Evolutionary conservation across 2,329 filamentous ascomycete genomes (phyloP).

Genomic region (Cylindrodendrum hubeiense): DNA sequence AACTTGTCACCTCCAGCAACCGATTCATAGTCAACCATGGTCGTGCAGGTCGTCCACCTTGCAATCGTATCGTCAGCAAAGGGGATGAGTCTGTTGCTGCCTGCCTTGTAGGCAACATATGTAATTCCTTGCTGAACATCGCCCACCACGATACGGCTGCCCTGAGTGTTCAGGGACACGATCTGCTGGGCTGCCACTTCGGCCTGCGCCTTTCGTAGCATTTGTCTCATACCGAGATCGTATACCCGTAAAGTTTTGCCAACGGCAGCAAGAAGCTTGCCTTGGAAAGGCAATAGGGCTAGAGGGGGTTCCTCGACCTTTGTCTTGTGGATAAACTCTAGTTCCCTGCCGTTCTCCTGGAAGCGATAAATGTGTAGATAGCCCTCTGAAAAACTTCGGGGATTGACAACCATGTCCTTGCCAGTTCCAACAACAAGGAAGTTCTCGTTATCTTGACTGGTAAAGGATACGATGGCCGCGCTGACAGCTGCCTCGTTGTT

Average conservation of each 20-base stretch:
- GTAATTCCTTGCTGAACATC: conserved; percentile 94
- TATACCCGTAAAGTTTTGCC: conserved; percentile 88
- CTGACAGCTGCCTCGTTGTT: conserved; percentile 95
- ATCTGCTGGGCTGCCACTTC: conserved; percentile 86
- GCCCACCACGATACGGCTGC: conserved; percentile 89
- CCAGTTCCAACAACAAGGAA: conserved; percentile 96
- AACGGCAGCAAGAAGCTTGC: conserved; percentile 86
- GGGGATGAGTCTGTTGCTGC: conserved; percentile 91
- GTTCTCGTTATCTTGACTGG: conserved; percentile 87
- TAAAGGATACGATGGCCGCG: conserved; percentile 85
- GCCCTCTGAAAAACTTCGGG: conserved; percentile 80
- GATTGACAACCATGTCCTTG: conserved; percentile 86
- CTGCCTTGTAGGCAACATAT: conserved; percentile 92
- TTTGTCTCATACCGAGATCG: conserved; percentile 91
- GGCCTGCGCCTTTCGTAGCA: conserved; percentile 91
- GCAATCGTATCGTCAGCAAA: conserved; percentile 92
- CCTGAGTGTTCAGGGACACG: conserved; percentile 88
- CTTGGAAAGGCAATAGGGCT: conserved; percentile 94
- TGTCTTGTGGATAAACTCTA: conserved; percentile 97
- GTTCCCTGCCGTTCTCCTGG: conserved; percentile 84
- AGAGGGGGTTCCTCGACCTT: conserved; percentile 90
- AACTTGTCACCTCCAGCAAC: conserved; percentile 97
- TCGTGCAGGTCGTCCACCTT: conserved; percentile 89
- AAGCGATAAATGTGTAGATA: conserved; percentile 95
- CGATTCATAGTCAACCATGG: conserved; percentile 98